Conservation (phyloP, 192 early-diverging fungal species). For the Linnemannia exigua region DNA sequence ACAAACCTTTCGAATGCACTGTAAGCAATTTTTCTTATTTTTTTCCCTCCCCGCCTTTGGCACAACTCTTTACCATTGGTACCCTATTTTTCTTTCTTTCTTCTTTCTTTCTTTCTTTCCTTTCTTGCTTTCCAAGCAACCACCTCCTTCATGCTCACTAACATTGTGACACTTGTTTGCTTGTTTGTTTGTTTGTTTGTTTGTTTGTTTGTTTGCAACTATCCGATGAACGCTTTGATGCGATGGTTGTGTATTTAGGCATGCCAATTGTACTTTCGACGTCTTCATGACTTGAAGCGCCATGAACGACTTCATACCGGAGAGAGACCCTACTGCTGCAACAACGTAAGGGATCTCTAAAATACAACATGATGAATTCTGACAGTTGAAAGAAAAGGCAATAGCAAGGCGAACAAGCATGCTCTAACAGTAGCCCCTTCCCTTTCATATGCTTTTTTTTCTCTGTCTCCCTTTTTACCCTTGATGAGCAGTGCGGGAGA, state of each 20-base stretch:
- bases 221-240: background rate
- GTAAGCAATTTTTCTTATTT: conserved; percentile 20
- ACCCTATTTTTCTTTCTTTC: background rate
- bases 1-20: conserved; percentile 56
- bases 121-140: background rate
- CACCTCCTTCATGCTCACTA: background rate
- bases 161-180: conserved; percentile 4
- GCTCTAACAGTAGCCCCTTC: background rate
- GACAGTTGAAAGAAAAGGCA: background rate
- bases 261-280: conserved; percentile 64
- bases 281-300: conserved; percentile 68
- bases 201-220: background rate
- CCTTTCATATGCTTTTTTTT: background rate
- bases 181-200: background rate
- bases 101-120: background rate
- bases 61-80: background rate
- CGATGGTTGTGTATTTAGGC: conserved; percentile 30
- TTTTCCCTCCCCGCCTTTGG: background rate
- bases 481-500: conserved; percentile 50
- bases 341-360: conserved; percentile 31
- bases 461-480: background rate
- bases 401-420: background rate
- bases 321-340: conserved; percentile 67
- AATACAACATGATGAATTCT: background rate
- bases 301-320: conserved; percentile 70